phyloP scores from a whole-genome alignment of 2,329 filamentous ascomycete genomes.

The Ambrosiella xylebori region DNA sequence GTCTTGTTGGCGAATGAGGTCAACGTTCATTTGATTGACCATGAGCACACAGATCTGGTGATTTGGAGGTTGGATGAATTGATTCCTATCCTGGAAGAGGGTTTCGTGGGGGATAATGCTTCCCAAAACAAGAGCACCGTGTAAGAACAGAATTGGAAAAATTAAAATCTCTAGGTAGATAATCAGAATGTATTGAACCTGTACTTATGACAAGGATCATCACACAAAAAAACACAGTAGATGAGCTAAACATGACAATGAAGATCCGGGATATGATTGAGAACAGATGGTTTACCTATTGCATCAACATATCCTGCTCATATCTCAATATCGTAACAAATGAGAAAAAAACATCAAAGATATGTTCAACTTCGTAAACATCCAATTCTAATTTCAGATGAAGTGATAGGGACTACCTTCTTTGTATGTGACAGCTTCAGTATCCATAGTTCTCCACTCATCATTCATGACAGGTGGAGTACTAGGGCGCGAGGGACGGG shows the following conservation, averaged over 20 bases:
- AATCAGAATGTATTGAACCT: background rate
- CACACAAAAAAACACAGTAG: background rate
- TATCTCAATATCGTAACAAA: slow-evolving; percentile 10
- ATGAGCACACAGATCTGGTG: slow-evolving; percentile 61
- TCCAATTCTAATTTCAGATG: slow-evolving; percentile 3
- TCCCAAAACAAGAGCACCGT: slow-evolving; percentile 7
- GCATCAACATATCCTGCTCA: background rate
- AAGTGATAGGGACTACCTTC: slow-evolving; percentile 4
- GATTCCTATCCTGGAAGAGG: slow-evolving; percentile 54
- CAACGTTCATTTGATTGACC: slow-evolving; percentile 51
- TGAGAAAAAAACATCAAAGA: background rate
- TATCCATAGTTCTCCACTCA: background rate
- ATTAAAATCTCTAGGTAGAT: background rate
- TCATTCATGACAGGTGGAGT: background rate
- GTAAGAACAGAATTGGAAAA: background rate
- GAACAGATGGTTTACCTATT: background rate
- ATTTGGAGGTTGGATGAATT: slow-evolving; percentile 60
- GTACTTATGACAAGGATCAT: background rate
- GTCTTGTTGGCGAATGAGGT: slow-evolving; percentile 73
- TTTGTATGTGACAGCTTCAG: background rate
- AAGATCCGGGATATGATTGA: background rate
- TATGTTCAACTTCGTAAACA: background rate
- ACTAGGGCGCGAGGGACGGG: background rate
- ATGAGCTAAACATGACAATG: background rate
- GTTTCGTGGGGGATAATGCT: slow-evolving; percentile 39